Evolutionary conservation across 306 rosid genomes (phyloP), one percentile per base, ranked within the genome.

Genomic region (Styphnolobium japonicum): DNA sequence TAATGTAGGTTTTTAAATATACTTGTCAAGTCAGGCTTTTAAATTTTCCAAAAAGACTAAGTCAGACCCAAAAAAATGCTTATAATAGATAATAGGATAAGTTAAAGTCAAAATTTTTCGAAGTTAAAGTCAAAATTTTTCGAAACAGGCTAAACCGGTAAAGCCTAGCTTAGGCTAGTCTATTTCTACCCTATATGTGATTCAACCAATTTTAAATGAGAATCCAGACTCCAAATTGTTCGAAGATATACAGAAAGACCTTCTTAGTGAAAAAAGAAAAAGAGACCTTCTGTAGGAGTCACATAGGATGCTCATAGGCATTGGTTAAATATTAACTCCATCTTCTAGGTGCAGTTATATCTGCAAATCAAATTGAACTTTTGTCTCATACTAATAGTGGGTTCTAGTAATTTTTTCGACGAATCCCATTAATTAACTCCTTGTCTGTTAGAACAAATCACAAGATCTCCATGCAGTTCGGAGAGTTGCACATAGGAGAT

Each of bases 141-240:
- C n/a, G n/a, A n/a, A n/a, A n/a, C n/a, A n/a, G n/a, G n/a, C n/a
- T n/a, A n/a, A n/a, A n/a, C n/a, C n/a, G n/a, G n/a, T n/a, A n/a
- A n/a, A n/a, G n/a, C n/a, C n/a, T n/a, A n/a, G n/a, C n/a, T n/a
- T n/a, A n/a, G n/a, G n/a, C n/a, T n/a, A n/a, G n/a, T n/a, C n/a
- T n/a, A n/a, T n/a, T n/a, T n/a, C n/a, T n/a, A n/a, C n/a, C n/a
- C n/a, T n/a, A 60, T 55, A 0, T 55, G 18, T 80, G 73, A 61
- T 58, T 80, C 79, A 71, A 36, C 79, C 73, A 63, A 70, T 21
- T 79, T 62, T 27, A 40, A 61, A 71, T 80, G 53, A 36, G 73
- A 62, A 36, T 71, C 83, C 29, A 71, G 33, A 34, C 23, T 53
- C 61, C 4, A 6, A 22, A 71, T 33, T 79, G 22, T 22, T 62